Evolutionary conservation across 805 yeast genomes (phyloP).

Genomic region (Candida parachauliodes): DNA sequence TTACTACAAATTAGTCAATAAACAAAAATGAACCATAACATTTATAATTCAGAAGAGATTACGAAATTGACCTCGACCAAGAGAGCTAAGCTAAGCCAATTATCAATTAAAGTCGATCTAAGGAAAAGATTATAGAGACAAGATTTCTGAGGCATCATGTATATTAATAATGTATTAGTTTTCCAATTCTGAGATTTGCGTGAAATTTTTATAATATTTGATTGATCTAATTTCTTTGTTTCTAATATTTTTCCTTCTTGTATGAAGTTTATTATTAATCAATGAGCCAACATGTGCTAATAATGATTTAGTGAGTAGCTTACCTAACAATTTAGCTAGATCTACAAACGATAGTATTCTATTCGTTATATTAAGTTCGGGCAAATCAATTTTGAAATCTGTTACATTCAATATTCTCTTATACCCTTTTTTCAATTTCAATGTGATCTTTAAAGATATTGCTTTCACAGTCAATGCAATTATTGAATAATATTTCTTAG

Average conservation of each 20-base stretch:
- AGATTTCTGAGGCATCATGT: too few species aligned
- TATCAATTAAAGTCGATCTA: too few species aligned
- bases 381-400: constrained; percentile 30
- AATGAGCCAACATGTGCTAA: constrained; percentile 34
- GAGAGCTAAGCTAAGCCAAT: too few species aligned
- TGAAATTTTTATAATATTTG: constrained; percentile 19
- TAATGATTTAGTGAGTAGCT: constrained; percentile 27
- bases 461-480: constrained; percentile 44
- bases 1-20: too few species aligned
- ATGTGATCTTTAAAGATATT: constrained; percentile 30
- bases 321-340: constrained; percentile 30
- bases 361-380: constrained; percentile 28
- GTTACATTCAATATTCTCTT: constrained; percentile 35
- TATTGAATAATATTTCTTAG: constrained; percentile 69
- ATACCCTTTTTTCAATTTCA: constrained; percentile 31
- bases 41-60: too few species aligned
- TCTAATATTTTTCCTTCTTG: background rate
- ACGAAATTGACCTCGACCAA: too few species aligned
- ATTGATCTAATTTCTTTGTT: constrained; percentile 2
- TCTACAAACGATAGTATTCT: constrained; percentile 33
- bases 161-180: constrained; percentile 1
- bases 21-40: too few species aligned
- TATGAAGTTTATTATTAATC: constrained; percentile 27
- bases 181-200: constrained; percentile 10
- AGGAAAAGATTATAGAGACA: too few species aligned